These are phyloP conservation scores for Amanita muscaria DNA, from an alignment of 768 basidiomycete genomes.

Conservation along the genomic window DNA sequence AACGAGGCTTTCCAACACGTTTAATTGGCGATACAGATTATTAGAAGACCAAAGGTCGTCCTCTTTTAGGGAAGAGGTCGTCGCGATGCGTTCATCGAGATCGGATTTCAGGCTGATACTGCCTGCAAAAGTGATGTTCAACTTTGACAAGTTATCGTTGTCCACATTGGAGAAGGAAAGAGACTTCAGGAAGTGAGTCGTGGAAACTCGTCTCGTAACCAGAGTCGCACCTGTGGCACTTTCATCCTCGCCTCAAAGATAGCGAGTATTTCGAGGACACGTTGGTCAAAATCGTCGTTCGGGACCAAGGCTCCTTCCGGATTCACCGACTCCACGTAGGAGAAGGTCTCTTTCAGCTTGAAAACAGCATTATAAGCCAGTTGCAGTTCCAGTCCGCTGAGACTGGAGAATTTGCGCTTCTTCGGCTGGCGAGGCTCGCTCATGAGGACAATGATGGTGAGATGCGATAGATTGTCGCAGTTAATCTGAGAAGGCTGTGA, in stretches of 20 bases:
- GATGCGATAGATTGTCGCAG: no score
- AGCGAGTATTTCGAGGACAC: constrained; percentile 10
- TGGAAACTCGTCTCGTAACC: constrained; percentile 10
- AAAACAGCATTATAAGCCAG: constrained; percentile 10
- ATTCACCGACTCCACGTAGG: constrained; percentile 10
- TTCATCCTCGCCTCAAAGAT: constrained; percentile 11
- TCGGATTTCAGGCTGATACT: constrained; percentile 10
- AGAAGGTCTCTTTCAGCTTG: constrained; percentile 10
- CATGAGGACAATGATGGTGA: no score
- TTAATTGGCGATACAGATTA: constrained; percentile 12
- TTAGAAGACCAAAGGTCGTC: constrained; percentile 12
- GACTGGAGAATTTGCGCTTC: constrained; percentile 14
- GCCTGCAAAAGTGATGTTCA: constrained; percentile 10
- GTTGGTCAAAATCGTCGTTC: constrained; percentile 10
- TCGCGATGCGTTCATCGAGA: constrained; percentile 10
- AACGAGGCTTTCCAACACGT: constrained; percentile 11
- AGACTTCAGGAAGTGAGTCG: constrained; percentile 8
- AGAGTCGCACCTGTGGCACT: constrained; percentile 10
- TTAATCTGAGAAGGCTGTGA: no score
- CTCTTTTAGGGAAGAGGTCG: constrained; percentile 9
- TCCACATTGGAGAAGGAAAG: constrained; percentile 10
- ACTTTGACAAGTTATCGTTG: constrained; percentile 10
- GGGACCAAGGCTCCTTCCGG: constrained; percentile 5
- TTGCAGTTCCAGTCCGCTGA: constrained; percentile 13
- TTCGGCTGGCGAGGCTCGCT: constrained; percentile 5